Base-by-base conservation (phyloP, 805 yeast genomes). In the Saccharomycopsis fibuligera region DNA sequence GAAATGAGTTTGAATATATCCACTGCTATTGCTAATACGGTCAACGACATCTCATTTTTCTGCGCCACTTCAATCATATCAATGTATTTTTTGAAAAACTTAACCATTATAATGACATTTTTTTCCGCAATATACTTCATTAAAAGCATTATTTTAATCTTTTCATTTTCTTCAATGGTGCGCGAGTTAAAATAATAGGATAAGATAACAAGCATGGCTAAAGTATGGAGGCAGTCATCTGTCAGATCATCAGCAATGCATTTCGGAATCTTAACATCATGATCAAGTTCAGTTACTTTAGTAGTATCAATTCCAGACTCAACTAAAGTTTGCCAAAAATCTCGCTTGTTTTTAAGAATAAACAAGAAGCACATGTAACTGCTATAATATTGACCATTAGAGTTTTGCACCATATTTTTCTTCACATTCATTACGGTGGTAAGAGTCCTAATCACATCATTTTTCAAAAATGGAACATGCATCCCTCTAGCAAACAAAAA, bases 71-170 rank as follows among this genome's bases (percentile, higher is more conserved):
- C 17, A 21, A 14, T 21, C 42, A 21, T 31, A 23, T n/a, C 35
- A 4, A 21, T 12, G 14, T 16, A 36, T 27, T 3, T 21, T 22
- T 12, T 27, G 35, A n/a, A 38, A 35, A 22, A 41, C 25, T 40
- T 35, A 5, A 9, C 8, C 29, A 45, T 29, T 5, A 41, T 16
- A 4, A 12, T 9, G 10, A 21, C 16, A 21, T 39, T 48, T 9
- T 48, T 10, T 4, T n/a, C 8, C n/a, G 45, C 44, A 27, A 48
- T 44, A 27, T 35, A 42, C 37, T 42, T 45, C 17, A 49, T 23
- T n/a, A 49, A 35, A 12, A 33, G 19, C 19, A 49, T 35, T 21
- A 41, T 19, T 45, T 31, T 41, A 9, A 29, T 9, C 27, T 27
- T 30, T 39, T 36, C 47, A 12, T 16, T 29, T 24, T 19, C 24